Evolutionary conservation across 169 alveolate species (phyloP), one percentile per base, ranked within the genome.

Genomic region (Eimeria maxima): DNA sequence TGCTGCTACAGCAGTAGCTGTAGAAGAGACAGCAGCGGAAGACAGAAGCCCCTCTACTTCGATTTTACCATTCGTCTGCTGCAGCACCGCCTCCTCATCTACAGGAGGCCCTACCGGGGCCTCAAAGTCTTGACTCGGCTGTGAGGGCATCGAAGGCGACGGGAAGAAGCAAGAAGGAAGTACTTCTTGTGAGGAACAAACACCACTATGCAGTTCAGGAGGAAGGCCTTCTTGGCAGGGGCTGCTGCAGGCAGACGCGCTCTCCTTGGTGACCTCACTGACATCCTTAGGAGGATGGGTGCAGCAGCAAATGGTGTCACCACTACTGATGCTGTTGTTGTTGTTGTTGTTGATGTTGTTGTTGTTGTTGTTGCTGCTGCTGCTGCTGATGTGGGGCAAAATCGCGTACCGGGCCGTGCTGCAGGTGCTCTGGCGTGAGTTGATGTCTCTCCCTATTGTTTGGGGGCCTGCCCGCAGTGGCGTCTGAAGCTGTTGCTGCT

Each of bases 1-100:
- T 69, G 80, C 80, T 69, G 80, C 45, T 69, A 45, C 80, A 69
- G 80, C 47, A 69, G 80, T 11, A 69, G 45, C 45, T 27, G 80
- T 16, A 69, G 80, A n/a, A n/a, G 80, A 33, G 20, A 33, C 80
- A 69, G 80, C 38, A 69, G 20, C 74, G 18, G 74, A 8, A 65
- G 24, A n/a, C 74, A 65, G 74, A 8, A 65, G 27, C 20, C 33
- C 8, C 5, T 69, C 80, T 3, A 7, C 80, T n/a, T 69, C 14
- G 80, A 33, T 13, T 6, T n/a, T 69, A 16, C 80, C 10, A 16
- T 13, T 8, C 38, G 16, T 22, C 80, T n/a, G 80, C 38, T 14
- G 80, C 80, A 69, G 38, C 80, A n/a, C 47, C 10, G 80, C 80
- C 22, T 5, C 80, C 16, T 4, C 44, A 69, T 7, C 80, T 7